A percentile compares a stretch with the other conserved stretches of the same genome.
phyloP scores from a whole-genome alignment of 306 rosid species.

The Dalbergia oliveri region DNA sequence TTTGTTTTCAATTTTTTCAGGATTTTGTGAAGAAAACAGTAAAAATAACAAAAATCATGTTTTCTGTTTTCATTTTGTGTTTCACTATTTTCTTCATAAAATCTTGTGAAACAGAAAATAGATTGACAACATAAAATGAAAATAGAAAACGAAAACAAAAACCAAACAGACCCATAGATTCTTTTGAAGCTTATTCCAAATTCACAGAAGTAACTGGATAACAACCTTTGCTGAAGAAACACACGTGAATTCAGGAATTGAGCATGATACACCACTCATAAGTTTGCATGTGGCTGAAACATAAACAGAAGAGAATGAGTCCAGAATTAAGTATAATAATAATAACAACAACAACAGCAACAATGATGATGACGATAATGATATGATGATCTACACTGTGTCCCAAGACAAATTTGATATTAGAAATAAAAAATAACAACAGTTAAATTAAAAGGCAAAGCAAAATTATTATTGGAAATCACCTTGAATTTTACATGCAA shows the following conservation, averaged over 20 bases:
- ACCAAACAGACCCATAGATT: not conserved
- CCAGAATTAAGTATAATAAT: constrained; percentile 22
- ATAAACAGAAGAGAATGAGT: constrained; percentile 41
- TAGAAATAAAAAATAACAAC: too few species aligned
- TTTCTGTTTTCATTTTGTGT: too few species aligned
- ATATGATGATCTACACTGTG: too few species aligned
- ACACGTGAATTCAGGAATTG: constrained; percentile 95
- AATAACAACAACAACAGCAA: not conserved
- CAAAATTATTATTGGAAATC: constrained; percentile 21
- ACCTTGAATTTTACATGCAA: constrained; percentile 91
- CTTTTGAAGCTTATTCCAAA: constrained; percentile 22
- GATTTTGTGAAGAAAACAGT: too few species aligned
- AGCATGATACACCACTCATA: constrained; percentile 77
- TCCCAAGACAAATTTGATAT: too few species aligned
- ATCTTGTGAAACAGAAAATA: too few species aligned
- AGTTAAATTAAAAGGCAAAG: too few species aligned
- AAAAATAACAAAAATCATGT: too few species aligned
- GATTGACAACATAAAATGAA: not conserved
- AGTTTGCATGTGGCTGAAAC: constrained; percentile 82
- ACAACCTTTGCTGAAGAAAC: constrained; percentile 94
- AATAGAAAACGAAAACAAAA: not conserved
- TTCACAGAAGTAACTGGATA: constrained; percentile 44
- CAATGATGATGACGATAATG: too few species aligned
- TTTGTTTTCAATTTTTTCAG: too few species aligned
- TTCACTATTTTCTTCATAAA: too few species aligned